phyloP scores from a whole-genome alignment of 192 early-diverging fungal genomes.

The Backusella parvicylindrica region DNA sequence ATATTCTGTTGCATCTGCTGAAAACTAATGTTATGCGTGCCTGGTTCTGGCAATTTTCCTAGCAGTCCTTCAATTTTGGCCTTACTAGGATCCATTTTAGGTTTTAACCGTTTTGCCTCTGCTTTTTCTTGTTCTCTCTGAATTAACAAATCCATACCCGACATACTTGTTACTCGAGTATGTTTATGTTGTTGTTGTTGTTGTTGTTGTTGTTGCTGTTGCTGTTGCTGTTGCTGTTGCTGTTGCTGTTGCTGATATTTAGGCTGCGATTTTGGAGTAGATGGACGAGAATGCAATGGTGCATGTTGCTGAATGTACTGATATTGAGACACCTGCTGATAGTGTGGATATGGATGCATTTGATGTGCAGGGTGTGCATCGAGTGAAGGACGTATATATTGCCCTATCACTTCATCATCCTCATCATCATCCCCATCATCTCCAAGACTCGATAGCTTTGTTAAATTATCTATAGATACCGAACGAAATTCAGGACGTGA shows the following conservation, averaged over 20 bases:
- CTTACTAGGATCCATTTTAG: conserved; percentile 14
- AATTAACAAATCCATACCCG: conserved; percentile 32
- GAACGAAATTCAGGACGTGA: not conserved
- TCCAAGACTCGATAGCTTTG: not conserved
- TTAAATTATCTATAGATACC: not conserved
- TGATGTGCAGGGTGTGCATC: conserved; percentile 10
- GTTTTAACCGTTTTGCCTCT: conserved; percentile 10
- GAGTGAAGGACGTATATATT: not conserved
- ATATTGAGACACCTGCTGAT: conserved; percentile 5
- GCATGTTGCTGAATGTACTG: conserved; percentile 7
- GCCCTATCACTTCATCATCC: conserved; percentile 12
- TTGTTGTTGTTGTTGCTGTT: conserved; percentile 19
- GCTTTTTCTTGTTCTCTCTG: conserved; percentile 31
- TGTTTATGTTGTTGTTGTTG: conserved; percentile 7
- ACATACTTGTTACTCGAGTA: conserved; percentile 14
- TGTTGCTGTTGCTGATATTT: conserved; percentile 8
- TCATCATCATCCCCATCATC: conserved; percentile 1
- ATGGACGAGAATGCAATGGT: not conserved
- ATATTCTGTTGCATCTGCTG: conserved; percentile 27
- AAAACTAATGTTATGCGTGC: conserved; percentile 28
- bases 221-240: conserved; percentile 15
- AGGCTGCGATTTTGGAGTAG: not conserved
- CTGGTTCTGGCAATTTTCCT: conserved; percentile 31
- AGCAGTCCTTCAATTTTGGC: conserved; percentile 30
- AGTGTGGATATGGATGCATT: conserved; percentile 6